These are phyloP conservation scores for Nitzschia putrida DNA, from an alignment of 108 stramenopile genomes.

Conservation along the genomic window DNA sequence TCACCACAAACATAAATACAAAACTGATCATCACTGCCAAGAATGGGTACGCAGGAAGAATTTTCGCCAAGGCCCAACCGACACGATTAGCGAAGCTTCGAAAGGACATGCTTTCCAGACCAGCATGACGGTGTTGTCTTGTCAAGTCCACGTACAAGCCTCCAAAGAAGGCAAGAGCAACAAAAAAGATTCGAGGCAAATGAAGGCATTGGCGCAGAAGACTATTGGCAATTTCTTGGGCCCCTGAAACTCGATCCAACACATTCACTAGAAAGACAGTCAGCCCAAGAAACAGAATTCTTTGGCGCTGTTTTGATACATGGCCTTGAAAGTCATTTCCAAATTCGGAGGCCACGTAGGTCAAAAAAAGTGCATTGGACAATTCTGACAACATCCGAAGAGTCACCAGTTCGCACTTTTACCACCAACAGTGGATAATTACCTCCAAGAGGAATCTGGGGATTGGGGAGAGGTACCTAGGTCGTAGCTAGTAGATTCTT, in stretches of 20 bases:
- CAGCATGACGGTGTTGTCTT: constrained; percentile 21
- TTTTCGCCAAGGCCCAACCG: constrained; percentile 47
- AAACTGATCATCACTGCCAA: constrained; percentile 78
- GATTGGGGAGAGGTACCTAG: too few relatives aligned
- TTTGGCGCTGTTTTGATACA: not conserved
- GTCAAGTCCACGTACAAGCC: constrained; percentile 65
- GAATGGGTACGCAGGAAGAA: constrained; percentile 77
- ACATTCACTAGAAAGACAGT: constrained; percentile 49
- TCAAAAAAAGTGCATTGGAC: constrained; percentile 76
- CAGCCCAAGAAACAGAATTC: not conserved
- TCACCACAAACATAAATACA: constrained; percentile 71
- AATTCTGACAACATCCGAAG: constrained; percentile 67
- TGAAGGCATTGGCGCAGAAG: constrained; percentile 45
- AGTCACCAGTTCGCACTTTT: too few relatives aligned
- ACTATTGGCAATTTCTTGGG: constrained; percentile 26
- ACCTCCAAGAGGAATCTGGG: too few relatives aligned
- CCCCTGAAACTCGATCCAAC: constrained; percentile 52
- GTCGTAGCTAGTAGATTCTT: too few relatives aligned
- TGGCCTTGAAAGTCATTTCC: constrained; percentile 7
- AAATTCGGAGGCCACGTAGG: constrained; percentile 79
- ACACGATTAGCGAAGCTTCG: constrained; percentile 46
- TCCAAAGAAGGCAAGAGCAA: constrained; percentile 55
- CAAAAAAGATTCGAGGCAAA: constrained; percentile 60
- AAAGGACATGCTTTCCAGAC: constrained; percentile 2
- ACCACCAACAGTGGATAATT: too few relatives aligned